phyloP scores from a whole-genome alignment of 805 yeast genomes.

The Saccharomycopsis sp. region DNA sequence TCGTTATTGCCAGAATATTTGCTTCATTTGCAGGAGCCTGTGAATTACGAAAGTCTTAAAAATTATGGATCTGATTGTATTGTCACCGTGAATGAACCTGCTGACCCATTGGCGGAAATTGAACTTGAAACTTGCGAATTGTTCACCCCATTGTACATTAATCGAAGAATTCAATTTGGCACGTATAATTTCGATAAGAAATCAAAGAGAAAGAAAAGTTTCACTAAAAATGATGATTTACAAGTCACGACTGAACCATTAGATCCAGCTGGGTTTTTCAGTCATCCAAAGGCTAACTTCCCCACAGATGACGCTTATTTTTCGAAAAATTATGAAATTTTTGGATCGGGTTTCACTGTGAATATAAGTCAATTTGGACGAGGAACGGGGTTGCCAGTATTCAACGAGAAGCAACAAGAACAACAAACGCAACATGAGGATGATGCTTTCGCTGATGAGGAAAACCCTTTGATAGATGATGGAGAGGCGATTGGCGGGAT shows the following conservation, averaged over 20 bases:
- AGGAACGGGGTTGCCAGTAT: conserved; percentile 19
- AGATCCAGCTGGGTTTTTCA: conserved; percentile 6
- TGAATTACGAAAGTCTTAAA: background rate
- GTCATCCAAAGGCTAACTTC: background rate
- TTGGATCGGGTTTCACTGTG: conserved; percentile 18
- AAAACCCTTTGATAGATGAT: conserved; percentile 1
- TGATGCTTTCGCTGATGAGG: background rate
- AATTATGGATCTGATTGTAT: conserved; percentile 6
- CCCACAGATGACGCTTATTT: conserved; percentile 5
- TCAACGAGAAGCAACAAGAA: background rate
- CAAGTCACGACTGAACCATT: conserved; percentile 10
- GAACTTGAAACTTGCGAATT: conserved; percentile 16
- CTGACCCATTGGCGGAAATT: conserved; percentile 15
- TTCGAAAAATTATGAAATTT: conserved; percentile 2
- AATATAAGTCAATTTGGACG: conserved; percentile 14
- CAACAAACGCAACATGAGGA: background rate
- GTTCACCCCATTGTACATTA: conserved; percentile 10
- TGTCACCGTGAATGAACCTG: background rate
- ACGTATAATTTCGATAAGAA: conserved; percentile 10
- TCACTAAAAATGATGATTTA: conserved; percentile 8
- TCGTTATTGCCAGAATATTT: conserved; percentile 25
- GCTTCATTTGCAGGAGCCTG: background rate
- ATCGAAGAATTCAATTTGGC: conserved; percentile 14
- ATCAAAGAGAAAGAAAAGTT: conserved; percentile 1
- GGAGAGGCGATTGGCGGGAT: conserved; percentile 1